Conservation (phyloP, 169 alveolate species). For the Theileria parva region DNA sequence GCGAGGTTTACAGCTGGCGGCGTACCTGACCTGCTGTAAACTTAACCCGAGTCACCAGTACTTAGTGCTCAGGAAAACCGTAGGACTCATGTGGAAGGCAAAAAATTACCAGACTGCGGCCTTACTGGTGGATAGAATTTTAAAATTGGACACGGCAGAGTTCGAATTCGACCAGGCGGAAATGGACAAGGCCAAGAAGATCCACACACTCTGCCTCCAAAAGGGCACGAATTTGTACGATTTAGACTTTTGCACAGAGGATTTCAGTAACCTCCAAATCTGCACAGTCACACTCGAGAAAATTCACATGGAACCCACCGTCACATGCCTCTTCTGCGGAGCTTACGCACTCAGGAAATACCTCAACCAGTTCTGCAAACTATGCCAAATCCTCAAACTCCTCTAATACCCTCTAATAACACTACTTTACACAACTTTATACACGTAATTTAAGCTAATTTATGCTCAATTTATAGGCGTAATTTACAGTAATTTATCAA, state of each 20-base stretch:
- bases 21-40: slow-evolving; percentile 81
- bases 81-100: slow-evolving; percentile 87
- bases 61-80: slow-evolving; percentile 80
- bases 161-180: slow-evolving; percentile 62
- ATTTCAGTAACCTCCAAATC: slow-evolving; percentile 26
- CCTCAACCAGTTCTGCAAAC: slow-evolving; percentile 35
- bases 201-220: slow-evolving; percentile 57
- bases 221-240: slow-evolving; percentile 41
- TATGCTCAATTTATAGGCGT: neutral
- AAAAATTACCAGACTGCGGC: slow-evolving; percentile 82
- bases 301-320: slow-evolving; percentile 25
- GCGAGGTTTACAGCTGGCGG: slow-evolving; percentile 80
- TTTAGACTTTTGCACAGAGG: slow-evolving; percentile 36
- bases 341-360: slow-evolving; percentile 51
- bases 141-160: slow-evolving; percentile 49
- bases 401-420: too few relatives aligned
- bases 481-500: neutral
- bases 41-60: slow-evolving; percentile 78
- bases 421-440: too few relatives aligned
- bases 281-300: slow-evolving; percentile 54
- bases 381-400: slow-evolving; percentile 54
- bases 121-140: slow-evolving; percentile 61
- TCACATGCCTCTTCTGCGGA: slow-evolving; percentile 55
- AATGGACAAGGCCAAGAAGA: slow-evolving; percentile 63
- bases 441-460: too few relatives aligned